A percentile compares a stretch with the other conserved stretches of the same genome.
Conservation (phyloP, 306 rosid species). For the Glycine tomentella region DNA sequence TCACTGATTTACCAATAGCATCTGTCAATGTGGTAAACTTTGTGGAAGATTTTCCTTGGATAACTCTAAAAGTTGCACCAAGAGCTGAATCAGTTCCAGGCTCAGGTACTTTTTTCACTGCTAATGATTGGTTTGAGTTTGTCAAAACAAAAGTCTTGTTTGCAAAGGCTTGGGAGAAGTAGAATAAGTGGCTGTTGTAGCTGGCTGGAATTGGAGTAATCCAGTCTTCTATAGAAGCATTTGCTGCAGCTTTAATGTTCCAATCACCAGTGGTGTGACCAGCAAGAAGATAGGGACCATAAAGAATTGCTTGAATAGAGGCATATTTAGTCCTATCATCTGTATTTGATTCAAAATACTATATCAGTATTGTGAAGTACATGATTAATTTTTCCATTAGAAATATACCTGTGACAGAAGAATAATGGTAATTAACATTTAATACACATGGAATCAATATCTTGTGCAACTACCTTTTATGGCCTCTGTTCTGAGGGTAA, state of each 20-base stretch:
- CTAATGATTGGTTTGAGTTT: slow-evolving; percentile 55
- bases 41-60: slow-evolving; percentile 45
- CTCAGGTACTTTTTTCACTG: slow-evolving; percentile 57
- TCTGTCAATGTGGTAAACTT: slow-evolving; percentile 15
- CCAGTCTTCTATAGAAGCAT: slow-evolving; percentile 53
- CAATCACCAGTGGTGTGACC: slow-evolving; percentile 64
- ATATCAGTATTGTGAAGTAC: slow-evolving; percentile 21
- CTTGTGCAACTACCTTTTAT: slow-evolving; percentile 59
- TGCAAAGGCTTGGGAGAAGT: slow-evolving; percentile 56
- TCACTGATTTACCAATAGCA: slow-evolving; percentile 53
- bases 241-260: slow-evolving; percentile 57
- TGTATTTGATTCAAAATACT: slow-evolving; percentile 50
- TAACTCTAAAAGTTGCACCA: slow-evolving; percentile 75
- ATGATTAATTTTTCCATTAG: not conserved
- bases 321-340: slow-evolving; percentile 73
- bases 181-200: slow-evolving; percentile 55
- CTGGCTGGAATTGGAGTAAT: slow-evolving; percentile 65
- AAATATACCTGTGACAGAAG: not conserved
- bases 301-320: slow-evolving; percentile 68
- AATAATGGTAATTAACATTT: not conserved
- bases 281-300: slow-evolving; percentile 71
- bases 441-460: slow-evolving; percentile 6
- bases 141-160: slow-evolving; percentile 51
- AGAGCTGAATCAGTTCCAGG: slow-evolving; percentile 56
- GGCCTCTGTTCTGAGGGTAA: slow-evolving; percentile 67